Evolutionary conservation across 257 asterid genomes (phyloP).

Genomic region (Lithospermum erythrorhizon): DNA sequence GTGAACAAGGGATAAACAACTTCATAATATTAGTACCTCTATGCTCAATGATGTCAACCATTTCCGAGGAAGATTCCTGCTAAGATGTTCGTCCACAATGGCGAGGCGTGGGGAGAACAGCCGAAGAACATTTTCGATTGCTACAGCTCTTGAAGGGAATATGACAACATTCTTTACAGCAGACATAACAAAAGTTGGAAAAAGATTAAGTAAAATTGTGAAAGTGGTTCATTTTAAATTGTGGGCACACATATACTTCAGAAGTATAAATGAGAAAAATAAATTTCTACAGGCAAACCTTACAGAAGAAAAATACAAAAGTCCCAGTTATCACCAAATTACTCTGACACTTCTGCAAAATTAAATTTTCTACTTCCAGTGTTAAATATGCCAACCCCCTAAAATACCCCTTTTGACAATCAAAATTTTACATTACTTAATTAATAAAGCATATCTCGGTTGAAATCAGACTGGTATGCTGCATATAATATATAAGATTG

Average conservation of each 20-base stretch:
- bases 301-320: background rate
- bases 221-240: conserved; percentile 2
- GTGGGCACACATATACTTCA: background rate
- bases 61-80: conserved; percentile 65
- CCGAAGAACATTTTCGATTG: conserved; percentile 77
- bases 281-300: background rate
- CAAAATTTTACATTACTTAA: too few species aligned
- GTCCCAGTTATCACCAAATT: background rate
- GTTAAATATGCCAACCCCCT: too few species aligned
- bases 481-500: too few species aligned
- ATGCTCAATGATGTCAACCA: conserved; percentile 74
- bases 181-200: conserved; percentile 10
- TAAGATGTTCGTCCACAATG: conserved; percentile 77
- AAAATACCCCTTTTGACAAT: too few species aligned
- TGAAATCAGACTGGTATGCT: too few species aligned
- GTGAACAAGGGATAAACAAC: background rate
- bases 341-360: background rate
- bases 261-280: background rate
- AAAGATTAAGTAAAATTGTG: conserved; percentile 16
- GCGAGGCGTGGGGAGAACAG: conserved; percentile 83
- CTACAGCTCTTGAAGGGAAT: conserved; percentile 85
- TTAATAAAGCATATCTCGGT: too few species aligned
- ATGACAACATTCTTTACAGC: conserved; percentile 51
- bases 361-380: background rate
- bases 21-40: conserved; percentile 38